Conservation (phyloP, 257 asterid species). For the Nicotiana knightiana region DNA sequence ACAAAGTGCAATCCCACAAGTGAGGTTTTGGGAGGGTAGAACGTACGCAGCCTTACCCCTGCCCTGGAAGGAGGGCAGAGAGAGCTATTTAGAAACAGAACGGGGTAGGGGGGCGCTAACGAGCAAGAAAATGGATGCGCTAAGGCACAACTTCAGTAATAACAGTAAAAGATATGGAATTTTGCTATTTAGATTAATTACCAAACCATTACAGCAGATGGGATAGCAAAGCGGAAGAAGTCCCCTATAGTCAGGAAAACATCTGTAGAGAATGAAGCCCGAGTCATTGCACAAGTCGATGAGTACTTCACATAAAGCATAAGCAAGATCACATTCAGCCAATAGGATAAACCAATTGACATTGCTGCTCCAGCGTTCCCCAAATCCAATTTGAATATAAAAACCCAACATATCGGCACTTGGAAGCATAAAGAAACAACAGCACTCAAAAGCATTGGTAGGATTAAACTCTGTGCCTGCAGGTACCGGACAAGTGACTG, state of each 20-base stretch:
- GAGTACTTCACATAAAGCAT: conserved; percentile 52
- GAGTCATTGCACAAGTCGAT: conserved; percentile 39
- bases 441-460: conserved; percentile 64
- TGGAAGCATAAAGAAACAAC: conserved; percentile 56
- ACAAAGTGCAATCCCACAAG: too few relatives aligned
- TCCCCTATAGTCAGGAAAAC: conserved; percentile 39
- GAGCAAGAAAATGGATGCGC: too few relatives aligned
- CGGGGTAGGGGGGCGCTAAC: too few relatives aligned
- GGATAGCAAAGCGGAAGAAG: conserved; percentile 61
- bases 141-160: too few relatives aligned
- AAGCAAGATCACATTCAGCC: conserved; percentile 57
- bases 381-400: conserved; percentile 44
- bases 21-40: too few relatives aligned
- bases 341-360: conserved; percentile 65
- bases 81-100: too few relatives aligned
- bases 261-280: conserved; percentile 33
- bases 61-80: too few relatives aligned
- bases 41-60: too few relatives aligned
- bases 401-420: conserved; percentile 60
- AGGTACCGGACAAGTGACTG: conserved; percentile 65
- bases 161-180: too few relatives aligned
- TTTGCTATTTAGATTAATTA: conserved; percentile 14
- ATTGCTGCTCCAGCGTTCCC: conserved; percentile 73
- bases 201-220: conserved; percentile 90
- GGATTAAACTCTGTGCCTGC: conserved; percentile 65